Base-by-base conservation (phyloP, 345 rosid genomes). In the Pistacia atlantica region DNA sequence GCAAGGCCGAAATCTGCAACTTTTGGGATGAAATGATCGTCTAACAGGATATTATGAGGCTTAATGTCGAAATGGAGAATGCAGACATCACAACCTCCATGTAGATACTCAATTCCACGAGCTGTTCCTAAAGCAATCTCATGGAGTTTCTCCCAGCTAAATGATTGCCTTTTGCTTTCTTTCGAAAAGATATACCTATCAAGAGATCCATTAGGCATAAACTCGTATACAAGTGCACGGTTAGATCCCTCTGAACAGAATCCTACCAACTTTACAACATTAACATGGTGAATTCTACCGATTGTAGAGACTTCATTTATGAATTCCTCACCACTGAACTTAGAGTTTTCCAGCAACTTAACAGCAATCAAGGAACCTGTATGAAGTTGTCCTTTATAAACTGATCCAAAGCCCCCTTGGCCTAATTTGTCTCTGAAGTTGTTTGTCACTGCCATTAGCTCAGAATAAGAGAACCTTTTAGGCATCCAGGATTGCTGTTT, bases 21-120 rank as follows among this genome's bases (percentile, higher is more conserved):
- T 10, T 59, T 59, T 11, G 68, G 69, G 10, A 25, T 51, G 46
- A 22, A 74, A 25, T 51, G 33, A 13, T 13, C 14, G 22, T 82
- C 80, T 17, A 62, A 17, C 22, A 68, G n/a, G 37, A 73, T 60
- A 22, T 22, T 73, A 22, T 60, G 67, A 45, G 57, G 57, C 20
- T 73, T 73, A 20, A 82, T 82, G 64, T 82, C 80, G 4, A 72
- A 79, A 71, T 82, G 85, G n/a, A 82, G 63, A 72, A 82, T 72
- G 64, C 75, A 71, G 0, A 48, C 72, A 48, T 69, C 72, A 33
- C 75, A 82, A 12, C 85, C 82, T 12, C 8, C 45, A n/a, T 79
- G 85, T 2, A n/a, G n/a, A 69, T 79, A 74, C 68, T 82, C 59
- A 8, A 82, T 72, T 49, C 82, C 85, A 63, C 46, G 51, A 60